Evolutionary conservation across 2,329 filamentous ascomycete genomes (phyloP), one percentile per base, ranked within the genome.

Genomic region (Monosporascus sp.): DNA sequence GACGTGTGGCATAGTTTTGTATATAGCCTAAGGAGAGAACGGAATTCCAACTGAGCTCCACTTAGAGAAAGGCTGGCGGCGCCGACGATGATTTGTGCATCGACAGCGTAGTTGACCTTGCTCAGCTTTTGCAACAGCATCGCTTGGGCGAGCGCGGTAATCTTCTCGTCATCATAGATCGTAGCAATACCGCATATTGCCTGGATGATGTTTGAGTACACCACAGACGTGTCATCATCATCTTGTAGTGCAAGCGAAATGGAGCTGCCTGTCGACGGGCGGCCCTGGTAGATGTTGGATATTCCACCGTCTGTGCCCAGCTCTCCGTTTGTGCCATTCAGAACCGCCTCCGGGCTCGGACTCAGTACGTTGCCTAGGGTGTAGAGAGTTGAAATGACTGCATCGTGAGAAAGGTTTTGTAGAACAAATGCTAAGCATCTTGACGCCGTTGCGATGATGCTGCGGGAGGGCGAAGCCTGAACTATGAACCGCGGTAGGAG

Each of bases 51-150:
- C 56, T 87, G 82, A 9, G 88, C 89, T 52, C 89, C 90, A 60
- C 82, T 85, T 5, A 94, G 75, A 35, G 91, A 88, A 52, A 99
- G 74, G 6, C 83, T 78, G 8, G 91, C 90, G 6, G 90, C 85
- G 55, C 95, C 91, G 17, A 83, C 84, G 51, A 97, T 87, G 55
- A 99, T 94, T 52, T 87, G 87, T 31, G 88, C 85, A 73, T 97
- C 92, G 2, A 97, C 88, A 5, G 81, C 75, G 54, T 82, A 78
- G 64, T 84, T 94, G 52, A 97, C 84, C 70, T 94, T 93, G 55
- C 88, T 86, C 53, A 97, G 82, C 70, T 99, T 97, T 66, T 99
- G 94, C n/a, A 96, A 74, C 24, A 99, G 82, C 85, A 99, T 97
- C 1, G 91, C 95, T 62, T 97, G 88, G 2, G 92, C 93, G 50